phyloP scores from a whole-genome alignment of 176 grass and related monocot genomes.

The bread wheat (Triticum aestivum) region IWGSC_CS_RefSeq_v2.1 NC_057813.1:650186177-650186676 shows the following conservation, averaged over 20 bases:
- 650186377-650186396: constrained; percentile 95
- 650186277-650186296: not conserved
- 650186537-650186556: constrained; percentile 92
- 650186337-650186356: constrained; percentile 89
- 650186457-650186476: constrained; percentile 31
- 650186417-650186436: constrained; percentile 83
- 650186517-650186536: constrained; percentile 89
- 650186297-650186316: constrained; percentile 60
- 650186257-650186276: constrained; percentile 13
- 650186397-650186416: constrained; percentile 92
- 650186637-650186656: constrained; percentile 97
- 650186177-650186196: constrained; percentile 8
- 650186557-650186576: constrained; percentile 95
- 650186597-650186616: constrained; percentile 93
- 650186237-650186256: constrained; percentile 23
- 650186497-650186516: constrained; percentile 93
- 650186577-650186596: constrained; percentile 74
- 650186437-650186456: constrained; percentile 48
- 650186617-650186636: constrained; percentile 93
- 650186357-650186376: constrained; percentile 76
- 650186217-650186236: constrained; percentile 14
- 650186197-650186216: not conserved
- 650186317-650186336: constrained; percentile 88
- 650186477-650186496: constrained; percentile 66
- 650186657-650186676: constrained; percentile 99